These are phyloP conservation scores for Centaurea solstitialis DNA, from an alignment of 129 eudicot species.

Conservation along the genomic window DNA sequence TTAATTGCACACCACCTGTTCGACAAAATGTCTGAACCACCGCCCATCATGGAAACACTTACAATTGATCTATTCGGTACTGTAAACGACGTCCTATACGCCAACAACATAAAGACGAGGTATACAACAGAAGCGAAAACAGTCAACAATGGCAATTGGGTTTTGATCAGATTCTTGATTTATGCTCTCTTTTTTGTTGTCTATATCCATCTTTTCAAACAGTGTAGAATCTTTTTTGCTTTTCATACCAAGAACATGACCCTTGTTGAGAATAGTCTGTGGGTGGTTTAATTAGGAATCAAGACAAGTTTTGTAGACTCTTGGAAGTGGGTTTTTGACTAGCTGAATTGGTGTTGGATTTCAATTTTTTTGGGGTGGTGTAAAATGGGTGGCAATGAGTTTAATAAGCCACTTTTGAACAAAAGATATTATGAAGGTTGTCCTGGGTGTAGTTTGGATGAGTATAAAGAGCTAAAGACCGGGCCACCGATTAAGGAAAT, in stretches of 20 bases:
- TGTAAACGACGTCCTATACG: not conserved
- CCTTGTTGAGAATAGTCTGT: not conserved
- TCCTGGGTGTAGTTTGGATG: constrained; percentile 74
- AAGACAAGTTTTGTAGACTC: not conserved
- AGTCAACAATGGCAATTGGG: not conserved
- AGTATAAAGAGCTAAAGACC: constrained; percentile 34
- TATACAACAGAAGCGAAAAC: not conserved
- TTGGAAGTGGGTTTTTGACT: not conserved
- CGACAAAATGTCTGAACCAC: constrained; percentile 26
- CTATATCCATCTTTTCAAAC: not conserved
- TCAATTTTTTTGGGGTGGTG: not conserved
- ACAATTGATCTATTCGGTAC: not conserved
- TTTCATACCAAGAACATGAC: not conserved
- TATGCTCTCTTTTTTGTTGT: not conserved
- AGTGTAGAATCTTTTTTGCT: not conserved
- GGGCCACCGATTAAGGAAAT: constrained; percentile 65
- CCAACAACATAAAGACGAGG: not conserved
- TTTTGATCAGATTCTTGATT: not conserved
- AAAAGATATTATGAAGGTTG: constrained; percentile 50
- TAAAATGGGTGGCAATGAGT: constrained; percentile 29
- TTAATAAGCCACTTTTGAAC: constrained; percentile 42
- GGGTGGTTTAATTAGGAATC: not conserved
- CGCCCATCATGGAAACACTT: not conserved
- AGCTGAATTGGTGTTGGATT: not conserved
- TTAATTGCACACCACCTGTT: not conserved